Base-by-base conservation (phyloP, 768 basidiomycete genomes). In the Astraeus odoratus region DNA sequence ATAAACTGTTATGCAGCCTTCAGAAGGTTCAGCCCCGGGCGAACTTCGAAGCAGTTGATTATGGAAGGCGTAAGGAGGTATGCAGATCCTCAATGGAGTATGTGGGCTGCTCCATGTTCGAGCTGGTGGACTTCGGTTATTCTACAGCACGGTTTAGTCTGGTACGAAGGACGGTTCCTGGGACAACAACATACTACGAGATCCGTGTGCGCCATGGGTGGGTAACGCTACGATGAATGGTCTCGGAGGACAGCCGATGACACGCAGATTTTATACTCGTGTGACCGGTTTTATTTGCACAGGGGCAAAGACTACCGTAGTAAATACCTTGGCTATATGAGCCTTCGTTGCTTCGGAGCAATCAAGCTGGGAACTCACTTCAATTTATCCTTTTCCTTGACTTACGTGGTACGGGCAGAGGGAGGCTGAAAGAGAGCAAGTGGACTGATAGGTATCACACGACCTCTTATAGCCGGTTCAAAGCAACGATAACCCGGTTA, bases 1-100 rank as follows among this genome's bases (percentile, higher is more conserved):
- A 31, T 57, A 54, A 25, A 58, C 63, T 25, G 58, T 56, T 7
- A 60, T 40, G 22, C 44, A 36, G 9, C 62, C 63, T 26, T 57
- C 41, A n/a, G 41, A 46, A 51, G 50, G 58, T 22, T 55, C 51
- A 19, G 63, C 54, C 26, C 27, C 63, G 19, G 41, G 48, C 46
- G 53, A 56, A 35, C 24, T 42, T 39, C 49, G 64, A 35, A 29
- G 51, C 33, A 59, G 57, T 56, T 29, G 50, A 9, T 42, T 44
- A 35, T 53, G 58, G 50, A 50, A 61, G 45, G 44, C 60, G 31
- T 43, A 34, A 4, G 59, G 54, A 12, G 62, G 62, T 4, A 56
- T 51, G 13, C 54, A 62, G 19, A 60, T 63, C 3, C 47, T 23
- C 1, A 54, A 49, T 8, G 59, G 54, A 30, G 54, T 53, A 29